Conservation (phyloP, 768 basidiomycete genomes). For the Arthromyces matolae region DNA sequence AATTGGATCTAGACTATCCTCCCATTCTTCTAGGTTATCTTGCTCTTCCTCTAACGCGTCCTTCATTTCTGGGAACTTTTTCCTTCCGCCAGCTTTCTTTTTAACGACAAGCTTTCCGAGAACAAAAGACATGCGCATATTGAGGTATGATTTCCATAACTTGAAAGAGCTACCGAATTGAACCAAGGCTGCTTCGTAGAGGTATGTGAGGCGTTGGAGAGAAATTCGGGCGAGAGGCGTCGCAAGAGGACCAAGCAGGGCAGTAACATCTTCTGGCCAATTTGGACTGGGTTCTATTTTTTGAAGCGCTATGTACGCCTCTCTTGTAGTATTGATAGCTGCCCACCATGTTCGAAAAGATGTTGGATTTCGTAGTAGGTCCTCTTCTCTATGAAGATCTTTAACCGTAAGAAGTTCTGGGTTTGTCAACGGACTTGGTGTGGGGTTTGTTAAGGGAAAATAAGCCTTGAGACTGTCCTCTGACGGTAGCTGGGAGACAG, state of each 20-base stretch:
- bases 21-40: constrained; percentile 81
- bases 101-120: constrained; percentile 69
- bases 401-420: constrained; percentile 67
- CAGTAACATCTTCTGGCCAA: constrained; percentile 45
- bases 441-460: constrained; percentile 84
- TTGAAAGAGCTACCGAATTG: constrained; percentile 92
- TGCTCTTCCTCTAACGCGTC: constrained; percentile 85
- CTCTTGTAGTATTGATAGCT: constrained; percentile 73
- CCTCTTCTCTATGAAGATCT: constrained; percentile 89
- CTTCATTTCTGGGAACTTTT: constrained; percentile 89
- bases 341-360: constrained; percentile 94
- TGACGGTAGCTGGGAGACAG: constrained; percentile 43
- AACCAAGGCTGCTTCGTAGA: constrained; percentile 89
- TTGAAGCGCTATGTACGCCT: constrained; percentile 53
- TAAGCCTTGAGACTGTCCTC: constrained; percentile 46
- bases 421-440: constrained; percentile 78
- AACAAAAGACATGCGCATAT: constrained; percentile 80
- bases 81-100: constrained; percentile 81
- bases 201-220: constrained; percentile 80
- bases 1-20: constrained; percentile 78
- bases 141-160: constrained; percentile 91
- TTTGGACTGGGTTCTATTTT: constrained; percentile 52
- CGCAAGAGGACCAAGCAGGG: constrained; percentile 76
- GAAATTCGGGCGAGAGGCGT: constrained; percentile 68
- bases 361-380: constrained; percentile 84